phyloP scores from a whole-genome alignment of 805 yeast species.

The Ogataea nonfermentans region DNA sequence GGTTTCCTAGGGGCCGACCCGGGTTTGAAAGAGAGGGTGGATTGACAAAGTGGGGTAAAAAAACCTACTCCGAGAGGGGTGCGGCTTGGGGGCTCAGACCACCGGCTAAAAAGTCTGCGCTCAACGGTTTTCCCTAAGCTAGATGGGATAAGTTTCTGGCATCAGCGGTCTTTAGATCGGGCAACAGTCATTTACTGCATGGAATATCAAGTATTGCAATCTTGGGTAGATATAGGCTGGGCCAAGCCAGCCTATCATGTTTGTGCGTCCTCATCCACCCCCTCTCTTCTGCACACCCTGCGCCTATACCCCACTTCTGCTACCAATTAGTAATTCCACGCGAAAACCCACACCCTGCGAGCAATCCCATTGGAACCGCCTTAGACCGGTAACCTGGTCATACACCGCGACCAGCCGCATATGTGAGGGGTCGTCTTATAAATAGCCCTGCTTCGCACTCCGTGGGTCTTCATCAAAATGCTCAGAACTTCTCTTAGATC shows the following conservation, averaged over 20 bases:
- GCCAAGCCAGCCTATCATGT: background rate
- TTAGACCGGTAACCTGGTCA: constrained; percentile 5
- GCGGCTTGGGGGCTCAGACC: constrained; percentile 4
- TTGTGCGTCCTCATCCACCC: constrained; percentile 4
- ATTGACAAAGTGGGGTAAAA: constrained; percentile 7
- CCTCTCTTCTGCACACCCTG: constrained; percentile 18
- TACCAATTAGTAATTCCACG: constrained; percentile 1
- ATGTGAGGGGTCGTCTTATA: constrained; percentile 2
- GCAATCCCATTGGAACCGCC: constrained; percentile 6
- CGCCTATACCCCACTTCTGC: constrained; percentile 15
- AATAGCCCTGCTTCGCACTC: constrained; percentile 1
- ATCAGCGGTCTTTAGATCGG: too few relatives aligned
- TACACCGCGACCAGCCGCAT: background rate
- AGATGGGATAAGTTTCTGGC: too few relatives aligned
- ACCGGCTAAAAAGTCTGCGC: background rate
- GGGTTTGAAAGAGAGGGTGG: constrained; percentile 1
- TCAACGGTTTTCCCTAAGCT: too few relatives aligned
- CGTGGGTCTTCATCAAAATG: constrained; percentile 13
- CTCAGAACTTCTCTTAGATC: constrained; percentile 20
- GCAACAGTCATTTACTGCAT: too few relatives aligned
- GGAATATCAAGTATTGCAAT: too few relatives aligned
- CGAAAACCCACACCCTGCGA: background rate
- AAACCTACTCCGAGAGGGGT: constrained; percentile 8
- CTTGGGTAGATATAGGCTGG: background rate
- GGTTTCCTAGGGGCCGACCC: background rate